Evolutionary conservation across 352 stramenopile species (phyloP), one percentile per base, ranked within the genome.

Genomic region (Globisporangium iwayamae): DNA sequence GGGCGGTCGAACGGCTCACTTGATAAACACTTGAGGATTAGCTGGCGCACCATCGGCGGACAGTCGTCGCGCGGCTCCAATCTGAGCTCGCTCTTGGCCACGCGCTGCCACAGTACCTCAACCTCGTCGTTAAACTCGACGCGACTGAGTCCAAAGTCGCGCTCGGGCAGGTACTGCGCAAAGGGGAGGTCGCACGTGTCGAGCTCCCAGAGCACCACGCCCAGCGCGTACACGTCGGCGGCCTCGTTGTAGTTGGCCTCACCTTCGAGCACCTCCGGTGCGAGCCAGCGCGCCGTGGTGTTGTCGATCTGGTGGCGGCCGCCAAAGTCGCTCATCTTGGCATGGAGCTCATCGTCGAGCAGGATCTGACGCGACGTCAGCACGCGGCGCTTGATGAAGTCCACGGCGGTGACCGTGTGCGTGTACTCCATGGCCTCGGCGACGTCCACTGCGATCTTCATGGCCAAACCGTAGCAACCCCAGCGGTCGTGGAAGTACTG

Each of bases 341-440:
- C 71, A 5, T 45, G 45, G 3, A 71, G 25, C 14, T 57, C 57
- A 32, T 45, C 20, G 43, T 56, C 62, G 16, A 77, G 50, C 18
- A 78, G 62, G 13, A 78, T 54, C 30, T 78, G 76, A 20, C 65
- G 60, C 7, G 65, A 66, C 20, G 71, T 77, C 14, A 76, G 60
- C 50, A 78, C 47, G 25, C 58, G 67, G 2, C 70, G 53, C 47
- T 58, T 22, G 7, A 34, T 28, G 32, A 65, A 65, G 22, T 25
- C 59, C 20, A 65, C 36, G 2, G 48, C 32, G 3, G 7, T 22
- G 36, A 74, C 63, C 16, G 66, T 63, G 54, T 78, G 72, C 32
- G 74, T 28, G 41, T 77, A 78, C 46, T 54, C 30, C 11, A 78
- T 50, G 9, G 53, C 69, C n/a, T 72, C 56, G 28, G 59, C 36